Evolutionary conservation across 2,329 filamentous ascomycete species (phyloP), one percentile per base, ranked within the genome.

Genomic region (Alternaria ethzedia): DNA sequence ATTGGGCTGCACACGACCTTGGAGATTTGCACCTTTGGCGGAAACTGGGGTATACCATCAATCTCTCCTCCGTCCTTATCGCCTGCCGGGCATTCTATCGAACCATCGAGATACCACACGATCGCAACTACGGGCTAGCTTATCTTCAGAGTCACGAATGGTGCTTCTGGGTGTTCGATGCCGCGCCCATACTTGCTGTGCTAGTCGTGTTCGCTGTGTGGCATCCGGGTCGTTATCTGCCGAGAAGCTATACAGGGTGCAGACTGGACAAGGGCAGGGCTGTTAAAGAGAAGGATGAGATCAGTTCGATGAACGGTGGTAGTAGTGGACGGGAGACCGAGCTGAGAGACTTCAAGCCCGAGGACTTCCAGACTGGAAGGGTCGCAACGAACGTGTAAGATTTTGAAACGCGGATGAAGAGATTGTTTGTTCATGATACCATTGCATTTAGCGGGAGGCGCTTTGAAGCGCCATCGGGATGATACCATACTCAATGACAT

Each of bases 81-180:
- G 73, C 86, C 77, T 64, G 85, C 4, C 84, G 85, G 13, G 86
- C 83, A n/a, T 79, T 86, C 26, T 87, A 85, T 63, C 82, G 85
- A n/a, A 81, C 85, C 5, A 79, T 85, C 51, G 85, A 87, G 66
- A 87, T 86, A 63, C 82, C 83, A 0, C 79, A 85, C 36, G 85
- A 85, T 55, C 71, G 70, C 54, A 63, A 70, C 15, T 74, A 76
- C 0, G 83, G 83, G n/a, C 74, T 85, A 7, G 80, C 82, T 15
- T 87, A 87, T 66, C 75, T 83, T 1, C 85, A 86, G 67, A 78
- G 71, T 5, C 82, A 84, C 21, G 85, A 87, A 65, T 86, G 85
- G 82, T 82, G 83, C 26, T 84, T 87, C 59, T 87, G 84, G 79
- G 79, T 82, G 3, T 83, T 87, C 13, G 86, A 87, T 63, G 80